phyloP scores from a whole-genome alignment of 2,329 filamentous ascomycete species.

The Trichoderma hamatum region DNA sequence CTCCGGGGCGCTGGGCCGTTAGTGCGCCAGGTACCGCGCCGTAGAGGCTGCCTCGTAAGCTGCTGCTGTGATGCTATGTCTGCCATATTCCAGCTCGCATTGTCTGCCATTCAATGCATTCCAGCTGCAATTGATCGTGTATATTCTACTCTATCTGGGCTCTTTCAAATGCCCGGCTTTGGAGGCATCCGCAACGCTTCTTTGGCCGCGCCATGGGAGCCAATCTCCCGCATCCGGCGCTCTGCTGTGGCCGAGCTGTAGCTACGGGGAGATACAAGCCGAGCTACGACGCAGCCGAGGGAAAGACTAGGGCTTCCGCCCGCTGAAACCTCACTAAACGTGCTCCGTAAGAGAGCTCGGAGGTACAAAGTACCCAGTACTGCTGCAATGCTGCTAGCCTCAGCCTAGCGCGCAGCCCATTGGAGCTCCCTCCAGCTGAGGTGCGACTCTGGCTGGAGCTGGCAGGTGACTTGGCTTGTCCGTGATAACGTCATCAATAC shows the following conservation, averaged over 20 bases:
- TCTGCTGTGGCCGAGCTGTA: slow-evolving; percentile 1
- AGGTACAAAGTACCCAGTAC: background rate
- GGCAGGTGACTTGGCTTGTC: background rate
- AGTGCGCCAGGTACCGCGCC: slow-evolving; percentile 27
- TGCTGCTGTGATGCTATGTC: background rate
- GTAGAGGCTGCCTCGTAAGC: background rate
- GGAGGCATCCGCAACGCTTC: background rate
- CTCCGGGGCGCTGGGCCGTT: slow-evolving; percentile 28
- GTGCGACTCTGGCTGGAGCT: background rate
- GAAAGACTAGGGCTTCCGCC: slow-evolving; percentile 24
- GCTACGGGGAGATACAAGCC: slow-evolving; percentile 23
- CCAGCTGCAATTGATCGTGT: background rate
- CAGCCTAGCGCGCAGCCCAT: background rate
- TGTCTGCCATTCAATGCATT: background rate
- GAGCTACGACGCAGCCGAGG: slow-evolving; percentile 22
- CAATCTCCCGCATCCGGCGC: slow-evolving; percentile 12
- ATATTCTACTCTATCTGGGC: background rate
- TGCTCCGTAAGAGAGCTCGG: background rate
- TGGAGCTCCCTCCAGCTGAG: background rate
- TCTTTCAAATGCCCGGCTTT: background rate
- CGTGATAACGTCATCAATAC: slow-evolving; percentile 39
- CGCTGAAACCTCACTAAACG: slow-evolving; percentile 4
- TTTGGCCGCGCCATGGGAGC: slow-evolving; percentile 7
- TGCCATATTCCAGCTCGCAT: background rate
- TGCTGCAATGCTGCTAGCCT: background rate